A percentile compares a stretch with the other conserved stretches of the same genome.
Evolutionary conservation across 306 rosid species (phyloP).

Genomic region (Parietaria judaica): DNA sequence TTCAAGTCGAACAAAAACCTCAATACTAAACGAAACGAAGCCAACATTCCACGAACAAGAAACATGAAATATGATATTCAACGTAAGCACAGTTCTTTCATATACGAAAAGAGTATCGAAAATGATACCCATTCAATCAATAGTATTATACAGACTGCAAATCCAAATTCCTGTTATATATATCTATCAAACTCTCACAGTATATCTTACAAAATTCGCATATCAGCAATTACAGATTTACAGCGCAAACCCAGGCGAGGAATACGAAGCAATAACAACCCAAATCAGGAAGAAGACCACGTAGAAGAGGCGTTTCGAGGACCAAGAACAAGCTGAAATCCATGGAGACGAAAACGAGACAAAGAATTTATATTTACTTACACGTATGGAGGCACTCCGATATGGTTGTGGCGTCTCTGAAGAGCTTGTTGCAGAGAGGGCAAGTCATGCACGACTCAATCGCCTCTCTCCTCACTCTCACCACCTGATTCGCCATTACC

Average conservation of each 20-base stretch:
- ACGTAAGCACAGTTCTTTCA: neutral
- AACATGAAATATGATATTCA: neutral
- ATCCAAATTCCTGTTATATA: neutral
- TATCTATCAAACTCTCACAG: neutral
- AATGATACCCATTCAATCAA: conserved; percentile 14
- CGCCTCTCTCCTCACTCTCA: conserved; percentile 50
- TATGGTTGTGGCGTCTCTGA: conserved; percentile 83
- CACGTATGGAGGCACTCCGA: conserved; percentile 98
- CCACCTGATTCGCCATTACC: conserved; percentile 72
- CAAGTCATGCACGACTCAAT: conserved; percentile 92
- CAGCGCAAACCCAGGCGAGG: conserved; percentile 2
- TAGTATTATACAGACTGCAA: conserved; percentile 6
- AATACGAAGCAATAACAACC: conserved; percentile 19
- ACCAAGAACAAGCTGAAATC: conserved; percentile 11
- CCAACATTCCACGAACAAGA: neutral
- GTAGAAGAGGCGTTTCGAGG: conserved; percentile 14
- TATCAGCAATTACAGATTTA: conserved; percentile 20
- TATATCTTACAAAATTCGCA: conserved; percentile 29
- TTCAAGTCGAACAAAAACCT: conserved; percentile 4
- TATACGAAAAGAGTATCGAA: neutral
- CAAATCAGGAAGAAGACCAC: conserved; percentile 21
- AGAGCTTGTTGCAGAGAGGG: conserved; percentile 66
- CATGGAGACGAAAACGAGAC: neutral
- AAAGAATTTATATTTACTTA: conserved; percentile 24
- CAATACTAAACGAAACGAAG: neutral